Conservation (phyloP, 2,329 filamentous ascomycete species). For the Camptophora hylomeconis region DNA sequence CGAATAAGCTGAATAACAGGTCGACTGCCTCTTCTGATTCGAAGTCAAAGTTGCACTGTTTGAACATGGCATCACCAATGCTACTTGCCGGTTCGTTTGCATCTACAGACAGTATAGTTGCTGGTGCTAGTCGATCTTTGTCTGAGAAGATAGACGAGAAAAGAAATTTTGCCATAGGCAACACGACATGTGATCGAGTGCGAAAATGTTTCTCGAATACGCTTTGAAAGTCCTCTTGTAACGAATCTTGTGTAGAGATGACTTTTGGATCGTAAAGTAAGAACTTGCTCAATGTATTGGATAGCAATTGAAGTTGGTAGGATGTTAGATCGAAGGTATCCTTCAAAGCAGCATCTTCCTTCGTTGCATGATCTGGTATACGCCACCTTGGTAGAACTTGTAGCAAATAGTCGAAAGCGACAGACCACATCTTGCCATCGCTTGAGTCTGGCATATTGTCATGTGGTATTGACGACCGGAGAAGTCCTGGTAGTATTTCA, state of each 20-base stretch:
- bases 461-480: conserved; percentile 44
- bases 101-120: conserved; percentile 71
- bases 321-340: conserved; percentile 52
- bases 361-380: conserved; percentile 62
- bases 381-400: conserved; percentile 55
- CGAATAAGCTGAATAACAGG: conserved; percentile 60
- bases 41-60: conserved; percentile 55
- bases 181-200: conserved; percentile 18
- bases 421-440: conserved; percentile 44
- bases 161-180: conserved; percentile 52
- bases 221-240: conserved; percentile 23
- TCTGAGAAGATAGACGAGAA: conserved; percentile 79
- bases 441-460: conserved; percentile 8
- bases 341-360: conserved; percentile 61
- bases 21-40: conserved; percentile 54
- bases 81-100: conserved; percentile 67
- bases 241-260: conserved; percentile 1
- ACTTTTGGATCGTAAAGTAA: conserved; percentile 49
- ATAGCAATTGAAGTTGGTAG: conserved; percentile 61
- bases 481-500: conserved; percentile 59
- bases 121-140: conserved; percentile 68
- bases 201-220: conserved; percentile 20
- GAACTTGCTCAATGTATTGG: conserved; percentile 63
- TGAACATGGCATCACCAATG: conserved; percentile 81
- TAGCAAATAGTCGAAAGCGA: conserved; percentile 72